Evolutionary conservation across 2,329 filamentous ascomycete species (phyloP), one percentile per base, ranked within the genome.

Genomic region (Chaetomiaceae sp.): DNA sequence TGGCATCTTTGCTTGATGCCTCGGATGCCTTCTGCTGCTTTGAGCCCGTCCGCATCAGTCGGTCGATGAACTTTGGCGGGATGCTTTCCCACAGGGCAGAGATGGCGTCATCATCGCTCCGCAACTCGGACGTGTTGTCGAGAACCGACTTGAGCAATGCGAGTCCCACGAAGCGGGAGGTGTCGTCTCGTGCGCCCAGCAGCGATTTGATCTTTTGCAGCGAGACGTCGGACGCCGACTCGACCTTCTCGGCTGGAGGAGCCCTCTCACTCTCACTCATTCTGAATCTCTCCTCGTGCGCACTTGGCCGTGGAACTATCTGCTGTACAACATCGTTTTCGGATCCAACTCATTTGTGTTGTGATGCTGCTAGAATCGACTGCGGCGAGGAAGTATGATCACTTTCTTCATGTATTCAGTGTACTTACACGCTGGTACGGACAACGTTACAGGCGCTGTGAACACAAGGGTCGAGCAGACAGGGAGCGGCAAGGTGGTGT

Each of bases 131-230:
- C 6, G 76, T 74, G 58, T 78, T 80, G 61, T 85, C 81, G 26
- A 86, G 69, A 11, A 83, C 65, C n/a, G 78, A 76, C 57, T 81
- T 83, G 41, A 86, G 70, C 18, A 86, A 69, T 1, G 81, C 79
- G 18, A 86, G 68, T 7, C 81, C 83, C 32, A 84, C 81, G 54
- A 86, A 85, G 57, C 79, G 74, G 17, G 79, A 78, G 0, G 83
- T 86, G 59, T 86, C 82, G 58, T 84, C 75, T 50, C 78, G 80
- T 44, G 76, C 64, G 44, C 68, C 67, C 27, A 86, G 70, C 3
- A 84, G 70, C 1, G 67, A 57, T 52, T 77, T 68, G 43, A 84
- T 73, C 56, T 75, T 76, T 41, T 72, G 64, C 42, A 78, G 26
- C 0, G 61, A 55, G 10, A 45, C 22, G 22, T 9, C 9, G 22